phyloP scores from a whole-genome alignment of 306 rosid species.

The Carpinus fangiana region DNA sequence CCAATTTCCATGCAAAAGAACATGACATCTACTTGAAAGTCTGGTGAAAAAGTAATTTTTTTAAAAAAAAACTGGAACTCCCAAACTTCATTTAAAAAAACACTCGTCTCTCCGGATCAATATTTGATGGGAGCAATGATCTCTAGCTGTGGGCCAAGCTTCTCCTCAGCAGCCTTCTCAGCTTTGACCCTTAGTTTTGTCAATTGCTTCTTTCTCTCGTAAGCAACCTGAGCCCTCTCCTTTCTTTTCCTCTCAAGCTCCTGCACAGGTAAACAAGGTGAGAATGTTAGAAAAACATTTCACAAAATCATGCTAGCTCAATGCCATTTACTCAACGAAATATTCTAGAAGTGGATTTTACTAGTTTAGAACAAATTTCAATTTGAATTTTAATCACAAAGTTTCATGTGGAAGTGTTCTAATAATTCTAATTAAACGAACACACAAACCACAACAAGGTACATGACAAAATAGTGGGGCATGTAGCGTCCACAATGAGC shows the following conservation, averaged over 20 bases:
- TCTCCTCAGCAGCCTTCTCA: constrained; percentile 64
- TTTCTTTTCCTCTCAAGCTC: constrained; percentile 81
- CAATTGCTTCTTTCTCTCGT: constrained; percentile 79
- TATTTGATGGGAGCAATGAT: constrained; percentile 67
- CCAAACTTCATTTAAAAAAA: not conserved
- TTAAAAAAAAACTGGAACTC: constrained; percentile 17
- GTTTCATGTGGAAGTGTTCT: too few relatives aligned
- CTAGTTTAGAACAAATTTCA: too few relatives aligned
- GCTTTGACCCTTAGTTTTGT: constrained; percentile 65
- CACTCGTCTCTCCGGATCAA: constrained; percentile 16
- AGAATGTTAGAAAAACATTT: not conserved
- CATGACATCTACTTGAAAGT: constrained; percentile 19
- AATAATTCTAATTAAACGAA: too few relatives aligned
- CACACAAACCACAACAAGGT: too few relatives aligned
- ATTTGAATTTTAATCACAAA: too few relatives aligned
- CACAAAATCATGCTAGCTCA: too few relatives aligned
- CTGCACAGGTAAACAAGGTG: constrained; percentile 17
- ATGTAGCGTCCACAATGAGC: too few relatives aligned
- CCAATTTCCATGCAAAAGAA: constrained; percentile 11
- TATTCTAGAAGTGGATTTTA: too few relatives aligned
- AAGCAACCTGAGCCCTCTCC: constrained; percentile 55
- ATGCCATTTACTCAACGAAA: too few relatives aligned
- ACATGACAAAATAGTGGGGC: too few relatives aligned
- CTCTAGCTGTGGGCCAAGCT: constrained; percentile 64
- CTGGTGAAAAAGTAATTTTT: constrained; percentile 17